phyloP scores from a whole-genome alignment of 2,329 filamentous ascomycete genomes.

The Ophiostoma sp. region DNA sequence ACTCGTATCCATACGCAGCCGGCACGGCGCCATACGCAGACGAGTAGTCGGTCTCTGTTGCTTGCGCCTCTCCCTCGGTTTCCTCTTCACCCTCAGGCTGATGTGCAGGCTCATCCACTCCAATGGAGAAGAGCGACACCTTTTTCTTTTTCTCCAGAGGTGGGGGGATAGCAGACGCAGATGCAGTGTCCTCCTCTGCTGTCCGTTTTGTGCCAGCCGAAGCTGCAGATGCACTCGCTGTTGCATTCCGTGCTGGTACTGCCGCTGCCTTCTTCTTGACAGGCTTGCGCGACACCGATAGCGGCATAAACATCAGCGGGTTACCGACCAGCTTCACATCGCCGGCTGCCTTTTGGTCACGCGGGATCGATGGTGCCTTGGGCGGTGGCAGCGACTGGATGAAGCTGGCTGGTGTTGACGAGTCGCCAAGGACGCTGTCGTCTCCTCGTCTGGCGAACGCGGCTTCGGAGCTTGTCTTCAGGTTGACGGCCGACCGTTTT shows the following conservation, averaged over 20 bases:
- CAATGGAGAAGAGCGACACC: slow-evolving; percentile 64
- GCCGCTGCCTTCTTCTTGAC: slow-evolving; percentile 32
- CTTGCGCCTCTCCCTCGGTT: background rate
- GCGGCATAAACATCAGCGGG: slow-evolving; percentile 79
- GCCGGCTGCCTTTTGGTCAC: slow-evolving; percentile 53
- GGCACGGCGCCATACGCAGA: slow-evolving; percentile 4
- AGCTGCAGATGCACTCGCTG: slow-evolving; percentile 12
- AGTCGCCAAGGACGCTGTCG: background rate
- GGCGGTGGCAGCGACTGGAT: slow-evolving; percentile 37
- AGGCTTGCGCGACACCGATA: slow-evolving; percentile 73
- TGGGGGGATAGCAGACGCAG: background rate
- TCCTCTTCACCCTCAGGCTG: slow-evolving; percentile 3
- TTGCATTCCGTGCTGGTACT: slow-evolving; percentile 24
- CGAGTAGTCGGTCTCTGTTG: background rate
- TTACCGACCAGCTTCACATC: slow-evolving; percentile 69
- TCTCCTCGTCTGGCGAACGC: slow-evolving; percentile 59
- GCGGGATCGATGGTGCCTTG: slow-evolving; percentile 45
- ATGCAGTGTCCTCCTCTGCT: background rate
- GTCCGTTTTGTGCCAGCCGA: background rate
- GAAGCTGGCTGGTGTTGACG: slow-evolving; percentile 5
- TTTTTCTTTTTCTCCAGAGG: slow-evolving; percentile 40
- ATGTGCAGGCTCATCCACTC: slow-evolving; percentile 40
- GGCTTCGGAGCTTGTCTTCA: slow-evolving; percentile 79
- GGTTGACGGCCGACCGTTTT: slow-evolving; percentile 55
- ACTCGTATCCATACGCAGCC: background rate